These are phyloP conservation scores for Phytophthora pini DNA, from an alignment of 352 stramenopile genomes.

Conservation along the genomic window DNA sequence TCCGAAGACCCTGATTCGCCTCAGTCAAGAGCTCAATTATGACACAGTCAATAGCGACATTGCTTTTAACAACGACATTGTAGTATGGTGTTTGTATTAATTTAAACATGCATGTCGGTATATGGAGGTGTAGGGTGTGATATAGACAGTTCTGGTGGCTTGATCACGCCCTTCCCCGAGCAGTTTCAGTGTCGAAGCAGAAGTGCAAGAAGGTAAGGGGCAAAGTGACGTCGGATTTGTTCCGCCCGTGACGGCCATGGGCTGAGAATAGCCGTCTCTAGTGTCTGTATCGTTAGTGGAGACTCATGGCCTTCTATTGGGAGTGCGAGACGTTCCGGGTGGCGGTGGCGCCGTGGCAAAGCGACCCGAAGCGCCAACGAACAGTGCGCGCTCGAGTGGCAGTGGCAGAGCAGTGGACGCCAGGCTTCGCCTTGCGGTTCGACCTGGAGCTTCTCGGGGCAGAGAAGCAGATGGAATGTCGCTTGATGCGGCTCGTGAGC, in stretches of 20 bases:
- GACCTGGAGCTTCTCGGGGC: conserved; percentile 18
- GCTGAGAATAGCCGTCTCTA: too few species aligned
- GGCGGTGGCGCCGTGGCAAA: conserved; percentile 34
- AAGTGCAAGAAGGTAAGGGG: too few species aligned
- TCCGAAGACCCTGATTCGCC: conserved; percentile 3
- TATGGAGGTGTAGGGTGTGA: conserved; percentile 8
- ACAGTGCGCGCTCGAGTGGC: conserved; percentile 26
- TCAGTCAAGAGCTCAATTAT: not conserved
- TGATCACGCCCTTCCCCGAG: not conserved
- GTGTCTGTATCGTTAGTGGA: not conserved
- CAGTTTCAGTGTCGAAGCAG: conserved; percentile 20
- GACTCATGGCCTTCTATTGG: conserved; percentile 31
- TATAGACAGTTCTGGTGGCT: not conserved
- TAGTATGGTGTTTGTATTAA: not conserved
- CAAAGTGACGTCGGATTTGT: conserved; percentile 13
- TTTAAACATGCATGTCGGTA: conserved; percentile 3
- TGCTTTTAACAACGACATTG: too few species aligned
- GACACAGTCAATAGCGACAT: not conserved
- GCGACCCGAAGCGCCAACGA: conserved; percentile 23
- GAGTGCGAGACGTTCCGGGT: conserved; percentile 22
- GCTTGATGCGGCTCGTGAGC: conserved; percentile 41
- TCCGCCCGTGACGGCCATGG: conserved; percentile 2
- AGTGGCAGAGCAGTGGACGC: conserved; percentile 44
- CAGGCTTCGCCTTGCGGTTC: conserved; percentile 57
- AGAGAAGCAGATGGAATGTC: not conserved